phyloP scores from a whole-genome alignment of 2,329 filamentous ascomycete genomes.

The Microthyrium microscopicum region DNA sequence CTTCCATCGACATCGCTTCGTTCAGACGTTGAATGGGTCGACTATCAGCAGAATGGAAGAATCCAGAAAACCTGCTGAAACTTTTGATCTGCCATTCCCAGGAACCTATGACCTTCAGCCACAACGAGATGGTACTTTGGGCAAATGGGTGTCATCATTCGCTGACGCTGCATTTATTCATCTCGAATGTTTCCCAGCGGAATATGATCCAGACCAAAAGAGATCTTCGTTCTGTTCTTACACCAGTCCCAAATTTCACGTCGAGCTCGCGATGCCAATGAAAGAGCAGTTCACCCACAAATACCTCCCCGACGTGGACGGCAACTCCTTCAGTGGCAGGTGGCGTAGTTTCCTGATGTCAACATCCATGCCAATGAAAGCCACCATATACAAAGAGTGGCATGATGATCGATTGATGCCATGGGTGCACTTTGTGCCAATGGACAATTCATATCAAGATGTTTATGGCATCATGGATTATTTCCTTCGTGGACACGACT shows the following conservation, averaged over 20 bases:
- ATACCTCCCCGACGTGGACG: constrained; percentile 62
- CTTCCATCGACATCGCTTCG: constrained; percentile 61
- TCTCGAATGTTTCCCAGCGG: constrained; percentile 26
- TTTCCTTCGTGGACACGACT: constrained; percentile 45
- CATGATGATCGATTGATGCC: constrained; percentile 52
- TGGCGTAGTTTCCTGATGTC: constrained; percentile 43
- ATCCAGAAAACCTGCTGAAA: constrained; percentile 16
- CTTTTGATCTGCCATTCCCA: constrained; percentile 22
- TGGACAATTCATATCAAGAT: constrained; percentile 58
- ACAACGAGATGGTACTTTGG: constrained; percentile 15
- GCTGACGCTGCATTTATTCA: constrained; percentile 27
- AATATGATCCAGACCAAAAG: constrained; percentile 15
- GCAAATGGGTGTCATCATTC: constrained; percentile 24
- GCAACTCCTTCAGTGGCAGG: constrained; percentile 32
- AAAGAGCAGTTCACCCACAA: constrained; percentile 37
- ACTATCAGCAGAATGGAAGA: constrained; percentile 34
- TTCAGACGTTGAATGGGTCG: constrained; percentile 55
- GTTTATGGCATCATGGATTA: constrained; percentile 60
- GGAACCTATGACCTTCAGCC: constrained; percentile 22
- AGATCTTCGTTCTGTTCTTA: too few species aligned
- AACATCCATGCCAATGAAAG: constrained; percentile 57
- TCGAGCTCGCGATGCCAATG: constrained; percentile 19
- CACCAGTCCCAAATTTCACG: constrained; percentile 23
- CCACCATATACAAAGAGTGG: constrained; percentile 66
- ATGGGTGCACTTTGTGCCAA: constrained; percentile 69